phyloP scores from a whole-genome alignment of 495 filamentous ascomycete species.

The Letharia lupina region DNA sequence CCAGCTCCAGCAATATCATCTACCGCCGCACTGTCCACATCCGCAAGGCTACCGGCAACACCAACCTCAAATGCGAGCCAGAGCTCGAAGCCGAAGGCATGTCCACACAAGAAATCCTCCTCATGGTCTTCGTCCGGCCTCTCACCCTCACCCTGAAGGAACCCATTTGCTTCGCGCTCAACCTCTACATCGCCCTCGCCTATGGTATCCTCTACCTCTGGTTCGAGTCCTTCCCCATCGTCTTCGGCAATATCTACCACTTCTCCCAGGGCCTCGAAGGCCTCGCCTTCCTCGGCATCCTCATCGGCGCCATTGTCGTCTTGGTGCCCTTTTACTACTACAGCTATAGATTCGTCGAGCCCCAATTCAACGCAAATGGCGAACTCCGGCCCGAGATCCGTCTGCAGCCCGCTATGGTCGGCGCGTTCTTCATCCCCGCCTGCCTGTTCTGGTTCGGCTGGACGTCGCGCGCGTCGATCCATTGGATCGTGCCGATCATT shows the following conservation, averaged over 20 bases:
- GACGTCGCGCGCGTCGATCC: slow-evolving; percentile 35
- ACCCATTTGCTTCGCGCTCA: slow-evolving; percentile 44
- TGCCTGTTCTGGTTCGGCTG: slow-evolving; percentile 55
- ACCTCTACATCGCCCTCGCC: slow-evolving; percentile 45
- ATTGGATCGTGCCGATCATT: slow-evolving; percentile 49
- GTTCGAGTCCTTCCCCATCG: slow-evolving; percentile 51
- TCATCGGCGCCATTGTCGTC: slow-evolving; percentile 35
- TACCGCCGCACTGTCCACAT: slow-evolving; percentile 26
- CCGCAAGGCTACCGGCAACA: slow-evolving; percentile 30
- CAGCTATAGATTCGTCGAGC: slow-evolving; percentile 34
- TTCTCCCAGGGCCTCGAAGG: slow-evolving; percentile 42
- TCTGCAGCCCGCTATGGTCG: slow-evolving; percentile 35
- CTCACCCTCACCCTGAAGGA: slow-evolving; percentile 40
- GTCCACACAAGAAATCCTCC: slow-evolving; percentile 25
- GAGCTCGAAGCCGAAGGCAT: slow-evolving; percentile 36
- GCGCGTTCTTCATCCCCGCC: slow-evolving; percentile 39
- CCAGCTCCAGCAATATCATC: slow-evolving; percentile 28
- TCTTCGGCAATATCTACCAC: slow-evolving; percentile 41
- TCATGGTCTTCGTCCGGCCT: slow-evolving; percentile 36
- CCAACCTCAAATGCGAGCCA: slow-evolving; percentile 29
- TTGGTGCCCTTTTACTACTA: slow-evolving; percentile 42
- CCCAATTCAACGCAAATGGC: slow-evolving; percentile 34
- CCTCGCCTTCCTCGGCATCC: slow-evolving; percentile 44
- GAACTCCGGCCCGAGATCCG: slow-evolving; percentile 38
- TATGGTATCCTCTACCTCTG: slow-evolving; percentile 50